Percentiles rank a stretch among this genome's conserved stretches.
phyloP scores from a whole-genome alignment of 2,329 filamentous ascomycete genomes.

The Dothistroma pini region DNA sequence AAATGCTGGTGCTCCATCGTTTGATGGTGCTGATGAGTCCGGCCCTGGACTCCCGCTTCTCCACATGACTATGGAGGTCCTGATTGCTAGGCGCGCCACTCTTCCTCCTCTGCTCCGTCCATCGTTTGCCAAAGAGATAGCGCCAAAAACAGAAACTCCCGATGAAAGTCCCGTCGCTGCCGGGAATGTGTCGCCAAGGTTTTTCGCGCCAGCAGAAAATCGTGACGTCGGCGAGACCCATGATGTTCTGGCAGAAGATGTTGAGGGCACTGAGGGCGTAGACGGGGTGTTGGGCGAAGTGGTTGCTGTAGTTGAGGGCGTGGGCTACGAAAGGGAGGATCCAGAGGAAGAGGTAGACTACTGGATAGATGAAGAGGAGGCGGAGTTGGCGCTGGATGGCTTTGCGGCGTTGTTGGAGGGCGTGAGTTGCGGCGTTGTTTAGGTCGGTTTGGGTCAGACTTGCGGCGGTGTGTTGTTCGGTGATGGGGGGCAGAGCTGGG shows the following conservation, averaged over 20 bases:
- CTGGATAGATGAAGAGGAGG: slow-evolving; percentile 71
- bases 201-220: slow-evolving; percentile 68
- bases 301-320: slow-evolving; percentile 55
- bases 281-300: slow-evolving; percentile 50
- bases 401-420: slow-evolving; percentile 18
- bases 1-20: slow-evolving; percentile 19
- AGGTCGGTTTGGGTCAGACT: slow-evolving; percentile 1
- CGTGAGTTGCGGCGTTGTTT: slow-evolving; percentile 16
- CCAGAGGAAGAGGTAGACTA: slow-evolving; percentile 71
- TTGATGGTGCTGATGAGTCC: slow-evolving; percentile 19
- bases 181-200: slow-evolving; percentile 61
- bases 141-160: slow-evolving; percentile 39
- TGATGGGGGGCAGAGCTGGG: slow-evolving; percentile 25
- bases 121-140: slow-evolving; percentile 12
- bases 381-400: slow-evolving; percentile 55
- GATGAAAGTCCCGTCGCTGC: slow-evolving; percentile 41
- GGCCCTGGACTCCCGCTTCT: slow-evolving; percentile 11
- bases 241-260: slow-evolving; percentile 58
- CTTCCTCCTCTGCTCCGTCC: slow-evolving; percentile 14
- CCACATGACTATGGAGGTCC: neutral
- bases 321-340: slow-evolving; percentile 66
- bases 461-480: slow-evolving; percentile 19
- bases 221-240: slow-evolving; percentile 64
- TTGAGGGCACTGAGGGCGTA: slow-evolving; percentile 55
- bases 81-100: slow-evolving; percentile 7